Evolutionary conservation across 768 basidiomycete species (phyloP).

Genomic region (Phanerodontia chrysosporium): DNA sequence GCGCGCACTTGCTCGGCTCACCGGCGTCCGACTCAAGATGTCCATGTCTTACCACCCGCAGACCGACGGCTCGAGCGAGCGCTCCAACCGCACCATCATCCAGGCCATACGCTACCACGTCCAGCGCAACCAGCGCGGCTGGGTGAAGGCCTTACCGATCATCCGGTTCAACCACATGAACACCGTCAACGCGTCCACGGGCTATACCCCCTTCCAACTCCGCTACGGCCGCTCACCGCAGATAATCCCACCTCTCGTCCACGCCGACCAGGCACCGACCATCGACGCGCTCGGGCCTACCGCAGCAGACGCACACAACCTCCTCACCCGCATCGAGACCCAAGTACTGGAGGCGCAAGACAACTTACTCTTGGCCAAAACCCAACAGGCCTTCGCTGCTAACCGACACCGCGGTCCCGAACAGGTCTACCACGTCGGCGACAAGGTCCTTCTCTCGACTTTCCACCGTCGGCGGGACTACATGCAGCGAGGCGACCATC

Average conservation of each 20-base stretch:
- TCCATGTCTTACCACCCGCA: constrained; percentile 33
- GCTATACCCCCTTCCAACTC: constrained; percentile 20
- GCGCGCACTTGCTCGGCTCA: constrained; percentile 20
- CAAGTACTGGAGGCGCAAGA: constrained; percentile 29
- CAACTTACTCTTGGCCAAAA: constrained; percentile 26
- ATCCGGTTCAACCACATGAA: constrained; percentile 22
- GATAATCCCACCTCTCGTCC: constrained; percentile 16
- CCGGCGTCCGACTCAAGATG: constrained; percentile 26
- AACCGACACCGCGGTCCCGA: constrained; percentile 24
- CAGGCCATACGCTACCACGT: constrained; percentile 21
- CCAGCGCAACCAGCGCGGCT: constrained; percentile 14
- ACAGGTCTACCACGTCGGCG: constrained; percentile 24
- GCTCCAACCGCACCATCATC: constrained; percentile 23
- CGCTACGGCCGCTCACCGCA: constrained; percentile 14
- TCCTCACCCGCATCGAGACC: constrained; percentile 9
- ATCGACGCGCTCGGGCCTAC: too few species aligned
- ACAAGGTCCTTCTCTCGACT: constrained; percentile 34
- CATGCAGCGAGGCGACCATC: constrained; percentile 17
- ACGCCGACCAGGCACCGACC: not conserved
- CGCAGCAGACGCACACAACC: not conserved
- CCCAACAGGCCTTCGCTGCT: constrained; percentile 21
- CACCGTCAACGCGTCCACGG: constrained; percentile 19
- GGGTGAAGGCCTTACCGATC: constrained; percentile 10
- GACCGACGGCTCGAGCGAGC: constrained; percentile 32
- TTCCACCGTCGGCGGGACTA: constrained; percentile 24